Evolutionary conservation across 345 rosid genomes (phyloP).

Genomic region (Acer negundo): DNA sequence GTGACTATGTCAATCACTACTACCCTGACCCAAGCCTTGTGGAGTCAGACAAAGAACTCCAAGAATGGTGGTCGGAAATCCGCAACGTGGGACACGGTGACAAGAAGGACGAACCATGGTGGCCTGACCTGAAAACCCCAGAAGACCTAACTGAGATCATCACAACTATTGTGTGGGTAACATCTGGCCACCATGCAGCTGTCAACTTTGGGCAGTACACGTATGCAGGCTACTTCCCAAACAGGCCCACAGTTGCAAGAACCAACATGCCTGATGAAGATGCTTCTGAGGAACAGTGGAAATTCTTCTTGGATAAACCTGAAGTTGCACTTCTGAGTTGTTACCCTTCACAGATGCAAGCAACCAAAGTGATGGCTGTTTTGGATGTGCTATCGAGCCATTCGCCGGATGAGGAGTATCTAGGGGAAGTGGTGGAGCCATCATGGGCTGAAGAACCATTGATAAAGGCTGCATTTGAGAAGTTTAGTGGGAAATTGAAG

Average conservation of each 20-base stretch:
- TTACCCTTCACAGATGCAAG: conserved; percentile 55
- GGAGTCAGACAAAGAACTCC: conserved; percentile 35
- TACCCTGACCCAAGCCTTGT: conserved; percentile 10
- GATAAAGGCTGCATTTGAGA: conserved; percentile 38
- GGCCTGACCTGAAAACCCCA: conserved; percentile 24
- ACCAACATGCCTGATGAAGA: conserved; percentile 49
- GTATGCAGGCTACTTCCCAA: conserved; percentile 43
- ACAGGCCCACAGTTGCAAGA: conserved; percentile 43
- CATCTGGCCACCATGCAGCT: conserved; percentile 51
- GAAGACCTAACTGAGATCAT: neutral
- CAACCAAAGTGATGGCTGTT: conserved; percentile 45
- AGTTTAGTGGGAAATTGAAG: conserved; percentile 35
- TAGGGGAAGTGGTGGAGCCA: conserved; percentile 37
- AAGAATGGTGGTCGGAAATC: conserved; percentile 39
- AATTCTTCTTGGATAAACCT: conserved; percentile 39
- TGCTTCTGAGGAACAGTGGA: conserved; percentile 33
- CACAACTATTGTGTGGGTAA: conserved; percentile 41
- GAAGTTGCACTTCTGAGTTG: conserved; percentile 38
- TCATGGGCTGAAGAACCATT: conserved; percentile 36
- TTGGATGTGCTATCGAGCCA: conserved; percentile 44
- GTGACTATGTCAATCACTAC: conserved; percentile 23
- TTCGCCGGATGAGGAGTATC: conserved; percentile 59
- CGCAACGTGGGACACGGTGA: conserved; percentile 7
- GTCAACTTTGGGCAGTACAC: conserved; percentile 47
- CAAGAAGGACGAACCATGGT: conserved; percentile 23